Evolutionary conservation across 1,284 basidiomycete genomes (phyloP), one percentile per base, ranked within the genome.

Genomic region (Tilletia horrida): DNA sequence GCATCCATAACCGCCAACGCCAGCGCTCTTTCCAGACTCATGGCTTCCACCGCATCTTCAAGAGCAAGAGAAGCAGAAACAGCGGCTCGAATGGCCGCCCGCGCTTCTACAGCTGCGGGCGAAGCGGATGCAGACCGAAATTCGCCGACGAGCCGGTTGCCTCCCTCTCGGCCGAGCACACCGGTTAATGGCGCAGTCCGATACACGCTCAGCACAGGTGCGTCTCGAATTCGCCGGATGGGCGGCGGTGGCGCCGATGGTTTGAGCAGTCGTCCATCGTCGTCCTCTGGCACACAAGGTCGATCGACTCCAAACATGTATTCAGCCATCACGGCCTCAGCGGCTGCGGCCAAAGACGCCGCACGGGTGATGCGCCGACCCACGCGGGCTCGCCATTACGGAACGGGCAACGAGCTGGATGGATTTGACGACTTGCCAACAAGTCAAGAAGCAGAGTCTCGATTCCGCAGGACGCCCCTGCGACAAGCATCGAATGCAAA

Each of bases 381-480:
- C 1, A 90, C 90, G 78, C 87, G 88, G 62, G 84, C 84, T 67
- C 85, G 88, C 67, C 85, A 86, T 18, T 97, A 91, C 81, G 93
- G 93, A 2, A 92, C 96, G 81, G 94, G 94, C 6, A 92, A 91
- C 8, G 94, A 97, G 83, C 85, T 97, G 61, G 94, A 97, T 76
- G 88, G 83, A 0, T 88, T 97, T 71, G 93, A 95, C 44, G 94
- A 97, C 82, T 85, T 97, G 50, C 89, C 89, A 6, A 91, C 90
- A 18, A 90, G 94, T 59, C 55, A 59, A 29, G 55, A 59, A 29
- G 55, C 31, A n/a, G 55, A 59, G 55, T 31, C 27, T 59, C 55
- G 27, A 7, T 59, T 59, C 55, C 55, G 55, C 3, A 25, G 55
- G 29, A 31, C 27, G 9, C 55, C 55, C 9, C 14, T 59, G 29